Evolutionary conservation across 805 yeast species (phyloP).

Genomic region (Zygosaccharomyces bailii): DNA sequence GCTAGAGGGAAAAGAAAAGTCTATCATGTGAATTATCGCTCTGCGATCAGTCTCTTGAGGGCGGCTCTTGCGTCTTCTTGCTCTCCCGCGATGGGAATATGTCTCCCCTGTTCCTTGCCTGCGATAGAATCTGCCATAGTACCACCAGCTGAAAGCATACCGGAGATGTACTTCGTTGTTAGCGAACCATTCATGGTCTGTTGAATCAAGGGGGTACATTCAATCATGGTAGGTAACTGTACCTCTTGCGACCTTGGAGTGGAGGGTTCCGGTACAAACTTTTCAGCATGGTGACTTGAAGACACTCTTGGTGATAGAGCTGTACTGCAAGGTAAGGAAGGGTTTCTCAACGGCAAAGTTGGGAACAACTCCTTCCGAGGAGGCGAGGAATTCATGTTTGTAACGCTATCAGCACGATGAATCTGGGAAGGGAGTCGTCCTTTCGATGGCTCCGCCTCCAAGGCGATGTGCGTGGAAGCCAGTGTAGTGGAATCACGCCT

Average conservation of each 20-base stretch:
- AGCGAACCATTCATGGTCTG: constrained; percentile 35
- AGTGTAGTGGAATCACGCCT: constrained; percentile 16
- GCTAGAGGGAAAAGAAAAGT: constrained; percentile 8
- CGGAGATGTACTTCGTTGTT: constrained; percentile 20
- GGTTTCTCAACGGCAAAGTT: constrained; percentile 3
- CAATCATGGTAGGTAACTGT: constrained; percentile 21
- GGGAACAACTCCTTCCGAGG: constrained; percentile 8
- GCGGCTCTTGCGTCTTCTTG: constrained; percentile 35
- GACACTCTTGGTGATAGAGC: constrained; percentile 1
- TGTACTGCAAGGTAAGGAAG: constrained; percentile 8
- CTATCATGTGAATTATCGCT: constrained; percentile 12
- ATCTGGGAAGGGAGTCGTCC: constrained; percentile 2
- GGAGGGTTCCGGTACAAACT: constrained; percentile 14
- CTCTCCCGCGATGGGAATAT: constrained; percentile 10
- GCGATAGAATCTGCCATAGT: not conserved
- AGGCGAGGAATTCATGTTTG: constrained; percentile 7
- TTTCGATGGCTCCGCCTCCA: constrained; percentile 7
- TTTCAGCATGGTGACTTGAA: constrained; percentile 1
- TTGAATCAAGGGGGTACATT: constrained; percentile 35
- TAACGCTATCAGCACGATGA: not conserved
- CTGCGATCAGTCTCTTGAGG: constrained; percentile 29
- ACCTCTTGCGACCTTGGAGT: constrained; percentile 20
- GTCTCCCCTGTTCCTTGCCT: constrained; percentile 9
- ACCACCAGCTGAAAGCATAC: constrained; percentile 11
- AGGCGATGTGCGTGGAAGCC: constrained; percentile 2